A percentile compares a stretch with the other conserved stretches of the same genome.
Evolutionary conservation across 2,329 filamentous ascomycete genomes (phyloP).

Genomic region (Leptographium galeiforme): DNA sequence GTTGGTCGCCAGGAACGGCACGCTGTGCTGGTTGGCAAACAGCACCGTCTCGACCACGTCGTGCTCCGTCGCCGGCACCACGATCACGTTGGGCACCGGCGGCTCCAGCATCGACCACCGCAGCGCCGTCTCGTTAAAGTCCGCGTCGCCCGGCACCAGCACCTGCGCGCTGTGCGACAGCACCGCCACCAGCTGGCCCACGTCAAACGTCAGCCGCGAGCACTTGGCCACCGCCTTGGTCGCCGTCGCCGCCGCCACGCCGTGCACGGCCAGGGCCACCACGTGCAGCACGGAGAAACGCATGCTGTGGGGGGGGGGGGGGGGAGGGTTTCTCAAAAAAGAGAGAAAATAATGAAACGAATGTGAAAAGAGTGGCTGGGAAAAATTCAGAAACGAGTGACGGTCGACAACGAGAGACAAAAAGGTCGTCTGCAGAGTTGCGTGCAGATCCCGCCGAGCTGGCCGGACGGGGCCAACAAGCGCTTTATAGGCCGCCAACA

Average conservation of each 20-base stretch:
- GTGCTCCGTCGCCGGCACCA: conserved; percentile 31
- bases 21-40: conserved; percentile 26
- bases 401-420: too few species aligned
- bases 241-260: conserved; percentile 9
- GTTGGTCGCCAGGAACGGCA: conserved; percentile 40
- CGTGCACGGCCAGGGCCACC: background rate
- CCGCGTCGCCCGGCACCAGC: conserved; percentile 26
- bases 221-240: conserved; percentile 2
- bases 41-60: conserved; percentile 31
- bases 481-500: too few species aligned
- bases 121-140: conserved; percentile 23
- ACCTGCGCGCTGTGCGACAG: conserved; percentile 27
- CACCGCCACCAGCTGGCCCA: conserved; percentile 15
- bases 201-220: background rate
- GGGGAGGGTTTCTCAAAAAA: too few species aligned
- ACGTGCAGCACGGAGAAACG: too few species aligned
- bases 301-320: too few species aligned
- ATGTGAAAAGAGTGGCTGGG: too few species aligned
- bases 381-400: too few species aligned
- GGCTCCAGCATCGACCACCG: conserved; percentile 31
- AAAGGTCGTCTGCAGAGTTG: too few species aligned
- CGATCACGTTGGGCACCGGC: conserved; percentile 30
- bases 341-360: too few species aligned
- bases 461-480: too few species aligned
- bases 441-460: too few species aligned